phyloP scores from a whole-genome alignment of 305 asterid genomes.

The Caryopteris hybrid region DNA sequence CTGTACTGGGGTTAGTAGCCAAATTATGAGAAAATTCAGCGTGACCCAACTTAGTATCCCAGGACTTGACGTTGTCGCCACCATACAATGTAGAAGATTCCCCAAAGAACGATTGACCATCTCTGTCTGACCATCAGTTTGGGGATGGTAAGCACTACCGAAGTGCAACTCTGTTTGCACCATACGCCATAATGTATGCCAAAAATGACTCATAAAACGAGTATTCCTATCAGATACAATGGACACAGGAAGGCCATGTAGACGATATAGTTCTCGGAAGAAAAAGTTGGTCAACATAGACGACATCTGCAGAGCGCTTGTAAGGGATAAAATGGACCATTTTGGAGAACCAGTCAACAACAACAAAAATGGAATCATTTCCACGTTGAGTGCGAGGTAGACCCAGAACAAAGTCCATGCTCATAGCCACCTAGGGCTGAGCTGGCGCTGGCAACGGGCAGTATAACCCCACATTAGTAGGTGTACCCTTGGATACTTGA shows the following conservation, averaged over 20 bases:
- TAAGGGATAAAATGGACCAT: background rate
- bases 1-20: background rate
- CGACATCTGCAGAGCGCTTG: background rate
- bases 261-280: background rate
- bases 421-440: background rate
- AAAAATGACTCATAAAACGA: background rate
- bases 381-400: background rate
- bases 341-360: background rate
- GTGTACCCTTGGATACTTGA: background rate
- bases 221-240: background rate
- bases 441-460: background rate
- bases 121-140: no score
- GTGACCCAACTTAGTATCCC: background rate
- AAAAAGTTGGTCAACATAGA: background rate
- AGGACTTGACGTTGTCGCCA: background rate
- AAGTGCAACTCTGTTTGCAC: background rate
- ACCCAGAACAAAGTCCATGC: background rate
- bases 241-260: background rate
- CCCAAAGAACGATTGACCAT: background rate
- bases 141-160: background rate
- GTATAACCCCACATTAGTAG: background rate
- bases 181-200: background rate
- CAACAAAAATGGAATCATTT: background rate
- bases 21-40: background rate
- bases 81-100: background rate